These are phyloP conservation scores for Candida ipomoeae DNA, from an alignment of 805 yeast genomes.

Conservation along the genomic window DNA sequence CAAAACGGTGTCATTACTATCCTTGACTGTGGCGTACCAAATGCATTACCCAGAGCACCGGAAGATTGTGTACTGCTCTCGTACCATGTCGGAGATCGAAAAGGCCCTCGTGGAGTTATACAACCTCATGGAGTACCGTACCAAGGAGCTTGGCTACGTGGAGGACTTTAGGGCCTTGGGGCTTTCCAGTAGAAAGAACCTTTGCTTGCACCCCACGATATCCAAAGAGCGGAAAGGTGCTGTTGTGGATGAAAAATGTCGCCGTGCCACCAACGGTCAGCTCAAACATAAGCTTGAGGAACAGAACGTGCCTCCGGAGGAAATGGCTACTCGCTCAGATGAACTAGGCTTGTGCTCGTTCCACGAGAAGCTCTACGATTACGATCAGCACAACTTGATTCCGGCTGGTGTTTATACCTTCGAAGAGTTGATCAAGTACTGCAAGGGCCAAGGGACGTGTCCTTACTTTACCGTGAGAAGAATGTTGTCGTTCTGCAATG, in stretches of 20 bases:
- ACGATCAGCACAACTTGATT: slow-evolving; percentile 82
- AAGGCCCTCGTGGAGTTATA: slow-evolving; percentile 91
- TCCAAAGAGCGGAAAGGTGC: slow-evolving; percentile 85
- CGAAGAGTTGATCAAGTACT: slow-evolving; percentile 72
- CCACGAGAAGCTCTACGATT: slow-evolving; percentile 84
- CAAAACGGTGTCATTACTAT: slow-evolving; percentile 86
- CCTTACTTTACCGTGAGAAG: slow-evolving; percentile 98
- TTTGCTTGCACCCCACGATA: slow-evolving; percentile 86
- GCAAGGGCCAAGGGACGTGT: slow-evolving; percentile 77
- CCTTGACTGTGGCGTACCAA: slow-evolving; percentile 93
- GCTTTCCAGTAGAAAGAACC: slow-evolving; percentile 86
- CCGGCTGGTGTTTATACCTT: slow-evolving; percentile 95
- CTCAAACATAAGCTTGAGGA: slow-evolving; percentile 60
- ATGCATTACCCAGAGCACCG: slow-evolving; percentile 92
- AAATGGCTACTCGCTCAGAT: slow-evolving; percentile 43
- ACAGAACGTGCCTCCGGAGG: slow-evolving; percentile 42
- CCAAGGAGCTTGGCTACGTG: slow-evolving; percentile 74
- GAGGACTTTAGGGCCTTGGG: slow-evolving; percentile 96
- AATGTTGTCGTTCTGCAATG: slow-evolving; percentile 92
- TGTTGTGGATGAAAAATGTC: slow-evolving; percentile 93
- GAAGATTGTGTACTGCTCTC: slow-evolving; percentile 94
- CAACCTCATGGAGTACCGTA: slow-evolving; percentile 80
- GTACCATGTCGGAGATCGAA: slow-evolving; percentile 99
- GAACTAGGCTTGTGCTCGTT: slow-evolving; percentile 60
- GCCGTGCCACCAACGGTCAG: slow-evolving; percentile 91